phyloP scores from a whole-genome alignment of 805 yeast species.

The Candida insectorum region DNA sequence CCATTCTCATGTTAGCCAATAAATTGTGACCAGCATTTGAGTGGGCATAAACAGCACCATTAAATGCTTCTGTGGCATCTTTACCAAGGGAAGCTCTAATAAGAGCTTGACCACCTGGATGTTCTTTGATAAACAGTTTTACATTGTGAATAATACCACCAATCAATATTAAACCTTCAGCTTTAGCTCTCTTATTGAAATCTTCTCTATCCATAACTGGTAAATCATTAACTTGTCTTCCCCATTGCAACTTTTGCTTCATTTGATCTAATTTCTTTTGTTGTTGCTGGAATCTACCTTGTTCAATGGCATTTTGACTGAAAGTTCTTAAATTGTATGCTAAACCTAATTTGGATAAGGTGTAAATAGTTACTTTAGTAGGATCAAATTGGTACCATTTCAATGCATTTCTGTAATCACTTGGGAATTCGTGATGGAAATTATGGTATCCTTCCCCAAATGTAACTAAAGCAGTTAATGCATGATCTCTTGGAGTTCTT shows the following conservation, averaged over 20 bases:
- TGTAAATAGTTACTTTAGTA: constrained; percentile 62
- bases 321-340: constrained; percentile 73
- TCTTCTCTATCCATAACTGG: constrained; percentile 74
- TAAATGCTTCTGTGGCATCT: constrained; percentile 81
- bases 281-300: constrained; percentile 78
- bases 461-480: constrained; percentile 75
- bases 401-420: constrained; percentile 83
- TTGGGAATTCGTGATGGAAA: constrained; percentile 88
- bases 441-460: constrained; percentile 90
- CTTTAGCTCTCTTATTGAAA: constrained; percentile 50
- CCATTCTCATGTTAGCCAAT: constrained; percentile 79
- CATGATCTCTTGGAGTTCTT: constrained; percentile 84
- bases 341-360: constrained; percentile 60
- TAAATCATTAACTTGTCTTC: constrained; percentile 58
- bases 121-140: constrained; percentile 63
- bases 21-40: constrained; percentile 84
- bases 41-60: constrained; percentile 83
- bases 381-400: constrained; percentile 90
- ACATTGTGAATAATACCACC: constrained; percentile 81
- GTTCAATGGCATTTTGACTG: constrained; percentile 77
- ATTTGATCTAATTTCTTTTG: constrained; percentile 72
- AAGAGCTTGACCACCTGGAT: constrained; percentile 82
- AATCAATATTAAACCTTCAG: constrained; percentile 62
- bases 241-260: constrained; percentile 69
- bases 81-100: constrained; percentile 70